A percentile compares a stretch with the other conserved stretches of the same genome.
Evolutionary conservation across 164 flowering plant species (phyloP).

Genomic region (Magnolia officinalis): DNA sequence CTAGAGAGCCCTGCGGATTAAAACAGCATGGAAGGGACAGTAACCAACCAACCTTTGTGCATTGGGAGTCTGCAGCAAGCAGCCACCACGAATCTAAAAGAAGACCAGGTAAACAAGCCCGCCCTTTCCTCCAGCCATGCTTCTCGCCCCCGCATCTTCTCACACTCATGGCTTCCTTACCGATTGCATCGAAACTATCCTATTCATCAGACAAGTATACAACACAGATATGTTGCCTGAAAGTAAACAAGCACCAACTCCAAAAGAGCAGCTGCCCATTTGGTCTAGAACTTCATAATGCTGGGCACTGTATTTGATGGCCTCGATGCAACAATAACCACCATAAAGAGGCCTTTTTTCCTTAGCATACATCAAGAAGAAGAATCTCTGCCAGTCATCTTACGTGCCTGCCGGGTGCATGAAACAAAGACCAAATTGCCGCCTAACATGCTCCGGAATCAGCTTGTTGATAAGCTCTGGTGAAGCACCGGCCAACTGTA

Average conservation of each 20-base stretch:
- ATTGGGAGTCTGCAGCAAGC: neutral
- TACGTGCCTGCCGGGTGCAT: slow-evolving; percentile 39
- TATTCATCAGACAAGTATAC: slow-evolving; percentile 20
- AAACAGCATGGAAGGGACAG: neutral
- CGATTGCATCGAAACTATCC: slow-evolving; percentile 9
- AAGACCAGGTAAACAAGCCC: slow-evolving; percentile 11
- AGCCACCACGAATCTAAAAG: slow-evolving; percentile 4
- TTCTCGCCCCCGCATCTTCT: slow-evolving; percentile 7
- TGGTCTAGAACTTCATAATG: neutral
- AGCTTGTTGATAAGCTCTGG: slow-evolving; percentile 73
- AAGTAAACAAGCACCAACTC: slow-evolving; percentile 8
- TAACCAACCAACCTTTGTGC: slow-evolving; percentile 2
- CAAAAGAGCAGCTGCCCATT: slow-evolving; percentile 6
- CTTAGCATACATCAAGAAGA: neutral
- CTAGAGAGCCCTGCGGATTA: slow-evolving; percentile 10
- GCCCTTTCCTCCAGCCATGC: slow-evolving; percentile 2
- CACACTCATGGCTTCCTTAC: slow-evolving; percentile 16
- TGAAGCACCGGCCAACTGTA: slow-evolving; percentile 75
- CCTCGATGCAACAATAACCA: neutral
- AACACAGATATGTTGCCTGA: slow-evolving; percentile 13
- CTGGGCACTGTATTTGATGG: neutral
- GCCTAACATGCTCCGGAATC: slow-evolving; percentile 72
- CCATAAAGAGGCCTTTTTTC: neutral
- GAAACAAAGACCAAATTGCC: slow-evolving; percentile 51
- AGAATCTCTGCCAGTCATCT: neutral